phyloP scores from a whole-genome alignment of 257 asterid species.

The Orobanche coerulescens region DNA sequence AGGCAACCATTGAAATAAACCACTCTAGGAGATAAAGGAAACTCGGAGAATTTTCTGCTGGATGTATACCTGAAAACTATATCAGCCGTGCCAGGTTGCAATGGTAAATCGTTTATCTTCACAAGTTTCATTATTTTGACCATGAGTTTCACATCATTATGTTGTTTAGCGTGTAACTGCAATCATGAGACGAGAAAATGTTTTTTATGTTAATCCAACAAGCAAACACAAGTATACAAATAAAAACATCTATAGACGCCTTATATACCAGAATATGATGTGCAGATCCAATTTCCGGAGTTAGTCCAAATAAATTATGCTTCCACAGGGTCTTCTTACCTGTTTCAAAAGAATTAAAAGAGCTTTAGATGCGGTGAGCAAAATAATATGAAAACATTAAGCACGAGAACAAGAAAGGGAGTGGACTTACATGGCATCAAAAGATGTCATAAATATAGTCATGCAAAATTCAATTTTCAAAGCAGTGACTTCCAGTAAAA shows the following conservation, averaged over 20 bases:
- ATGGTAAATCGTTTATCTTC: constrained; percentile 54
- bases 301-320: constrained; percentile 60
- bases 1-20: not conserved
- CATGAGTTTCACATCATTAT: constrained; percentile 64
- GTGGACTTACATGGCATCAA: constrained; percentile 1
- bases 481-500: not conserved
- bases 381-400: not conserved
- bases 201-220: constrained; percentile 6
- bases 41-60: not conserved
- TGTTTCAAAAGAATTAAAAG: constrained; percentile 27
- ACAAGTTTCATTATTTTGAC: constrained; percentile 57
- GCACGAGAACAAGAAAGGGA: constrained; percentile 1
- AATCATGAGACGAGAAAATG: constrained; percentile 22
- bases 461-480: constrained; percentile 5
- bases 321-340: constrained; percentile 73
- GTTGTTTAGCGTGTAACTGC: constrained; percentile 83
- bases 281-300: constrained; percentile 79
- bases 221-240: constrained; percentile 8
- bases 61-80: constrained; percentile 57
- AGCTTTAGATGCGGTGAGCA: not conserved
- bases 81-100: constrained; percentile 89
- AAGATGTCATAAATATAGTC: not conserved
- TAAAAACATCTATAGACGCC: constrained; percentile 8
- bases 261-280: constrained; percentile 65
- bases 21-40: not conserved